Percentiles rank a stretch among this genome's conserved stretches.
phyloP scores from a whole-genome alignment of 2,329 filamentous ascomycete species.

The Aspergillus transmontanensis region DNA sequence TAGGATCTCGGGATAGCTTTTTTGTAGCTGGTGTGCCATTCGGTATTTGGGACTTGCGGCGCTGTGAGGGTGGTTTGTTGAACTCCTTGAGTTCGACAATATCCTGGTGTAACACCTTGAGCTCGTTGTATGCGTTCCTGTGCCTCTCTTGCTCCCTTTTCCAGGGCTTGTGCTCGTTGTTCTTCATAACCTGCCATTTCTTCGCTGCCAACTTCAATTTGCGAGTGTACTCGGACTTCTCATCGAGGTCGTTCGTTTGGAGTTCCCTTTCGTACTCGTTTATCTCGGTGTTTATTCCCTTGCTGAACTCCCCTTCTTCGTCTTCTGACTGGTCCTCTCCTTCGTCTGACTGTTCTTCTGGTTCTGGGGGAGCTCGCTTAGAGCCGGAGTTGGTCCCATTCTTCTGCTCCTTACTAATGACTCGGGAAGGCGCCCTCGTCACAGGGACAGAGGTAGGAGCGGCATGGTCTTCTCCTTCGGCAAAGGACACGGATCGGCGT shows the following conservation, averaged over 20 bases:
- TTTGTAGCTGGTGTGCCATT: constrained; percentile 2
- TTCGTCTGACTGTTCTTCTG: no score
- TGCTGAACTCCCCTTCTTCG: neutral
- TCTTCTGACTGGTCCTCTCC: neutral
- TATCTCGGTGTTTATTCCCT: neutral
- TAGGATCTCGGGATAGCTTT: neutral
- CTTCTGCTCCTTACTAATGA: constrained; percentile 3
- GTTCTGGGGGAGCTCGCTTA: neutral
- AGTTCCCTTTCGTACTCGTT: neutral
- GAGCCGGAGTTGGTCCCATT: neutral
- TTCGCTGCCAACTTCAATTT: neutral
- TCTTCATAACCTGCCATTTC: neutral
- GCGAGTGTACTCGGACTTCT: neutral
- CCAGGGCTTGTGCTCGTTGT: neutral
- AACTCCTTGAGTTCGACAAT: neutral
- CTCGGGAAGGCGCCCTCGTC: constrained; percentile 12
- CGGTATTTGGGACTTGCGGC: neutral
- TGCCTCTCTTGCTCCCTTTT: neutral
- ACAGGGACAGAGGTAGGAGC: constrained; percentile 10
- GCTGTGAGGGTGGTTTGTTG: neutral
- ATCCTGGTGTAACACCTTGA: neutral
- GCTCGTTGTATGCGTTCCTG: neutral
- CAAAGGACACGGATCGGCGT: constrained; percentile 32
- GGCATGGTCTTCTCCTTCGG: constrained; percentile 21
- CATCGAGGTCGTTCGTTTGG: neutral